A percentile compares a stretch with the other conserved stretches of the same genome.
phyloP scores from a whole-genome alignment of 75 land plant species.

The Azolla pinnata region DNA sequence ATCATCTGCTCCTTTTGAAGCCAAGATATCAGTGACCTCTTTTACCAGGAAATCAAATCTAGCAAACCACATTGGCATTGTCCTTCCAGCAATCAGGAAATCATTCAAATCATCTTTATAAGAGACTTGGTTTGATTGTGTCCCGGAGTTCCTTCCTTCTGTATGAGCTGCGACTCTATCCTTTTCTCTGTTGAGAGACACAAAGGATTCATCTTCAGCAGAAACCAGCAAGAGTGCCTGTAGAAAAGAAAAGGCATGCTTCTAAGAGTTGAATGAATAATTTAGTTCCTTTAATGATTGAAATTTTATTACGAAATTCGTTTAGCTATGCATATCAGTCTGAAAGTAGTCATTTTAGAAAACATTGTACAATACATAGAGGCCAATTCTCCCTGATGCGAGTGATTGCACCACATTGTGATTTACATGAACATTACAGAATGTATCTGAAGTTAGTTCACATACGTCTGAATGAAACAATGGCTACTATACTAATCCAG shows the following conservation, averaged over 20 bases:
- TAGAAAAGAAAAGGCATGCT: too few species aligned
- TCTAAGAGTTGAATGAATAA: not conserved
- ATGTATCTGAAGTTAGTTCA: not conserved
- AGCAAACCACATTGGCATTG: constrained; percentile 39
- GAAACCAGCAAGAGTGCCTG: constrained; percentile 54
- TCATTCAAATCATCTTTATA: constrained; percentile 22
- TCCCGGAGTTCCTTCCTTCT: constrained; percentile 25
- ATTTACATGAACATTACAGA: constrained; percentile 5
- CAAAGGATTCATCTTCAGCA: constrained; percentile 60
- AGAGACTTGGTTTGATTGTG: not conserved
- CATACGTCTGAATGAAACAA: not conserved
- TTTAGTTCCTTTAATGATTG: not conserved
- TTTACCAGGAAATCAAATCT: constrained; percentile 48
- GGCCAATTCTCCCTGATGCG: not conserved
- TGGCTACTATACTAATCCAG: not conserved
- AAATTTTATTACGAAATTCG: not conserved
- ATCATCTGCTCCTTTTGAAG: constrained; percentile 34
- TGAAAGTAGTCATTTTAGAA: not conserved
- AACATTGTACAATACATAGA: not conserved
- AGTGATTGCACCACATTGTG: not conserved
- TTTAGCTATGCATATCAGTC: not conserved
- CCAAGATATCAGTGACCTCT: constrained; percentile 43
- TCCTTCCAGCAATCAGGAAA: constrained; percentile 42
- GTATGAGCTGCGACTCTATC: constrained; percentile 30
- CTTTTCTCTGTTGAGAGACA: constrained; percentile 39